Percentiles rank a stretch among this genome's conserved stretches.
phyloP scores from a whole-genome alignment of 2,329 filamentous ascomycete genomes.

The Sporothrix curviconia region DNA sequence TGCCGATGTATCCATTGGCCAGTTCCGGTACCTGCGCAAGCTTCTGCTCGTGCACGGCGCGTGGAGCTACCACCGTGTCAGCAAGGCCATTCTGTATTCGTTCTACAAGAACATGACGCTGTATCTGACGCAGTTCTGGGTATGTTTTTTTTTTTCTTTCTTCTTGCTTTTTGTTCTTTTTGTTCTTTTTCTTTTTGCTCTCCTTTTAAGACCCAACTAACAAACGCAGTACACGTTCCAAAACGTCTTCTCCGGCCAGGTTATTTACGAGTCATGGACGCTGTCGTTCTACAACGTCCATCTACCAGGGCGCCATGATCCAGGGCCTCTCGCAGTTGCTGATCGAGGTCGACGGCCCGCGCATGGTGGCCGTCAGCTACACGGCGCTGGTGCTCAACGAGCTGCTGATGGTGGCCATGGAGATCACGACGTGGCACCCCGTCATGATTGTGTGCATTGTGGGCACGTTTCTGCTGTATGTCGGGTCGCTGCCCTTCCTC shows the following conservation, averaged over 20 bases:
- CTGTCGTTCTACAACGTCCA: slow-evolving; percentile 86
- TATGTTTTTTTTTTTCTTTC: slow-evolving; percentile 39
- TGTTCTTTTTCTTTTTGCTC: not conserved
- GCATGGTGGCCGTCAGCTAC: slow-evolving; percentile 86
- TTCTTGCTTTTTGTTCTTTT: too few relatives aligned
- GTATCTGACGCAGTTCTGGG: slow-evolving; percentile 99
- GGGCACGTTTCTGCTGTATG: slow-evolving; percentile 74
- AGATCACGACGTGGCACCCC: slow-evolving; percentile 95
- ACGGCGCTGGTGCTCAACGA: slow-evolving; percentile 91
- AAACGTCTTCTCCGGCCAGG: slow-evolving; percentile 94
- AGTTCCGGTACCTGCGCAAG: slow-evolving; percentile 92
- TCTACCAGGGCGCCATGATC: slow-evolving; percentile 94
- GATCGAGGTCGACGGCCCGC: slow-evolving; percentile 64
- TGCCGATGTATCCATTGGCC: slow-evolving; percentile 92
- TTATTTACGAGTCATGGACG: slow-evolving; percentile 83
- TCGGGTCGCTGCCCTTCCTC: slow-evolving; percentile 78
- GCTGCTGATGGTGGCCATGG: slow-evolving; percentile 91
- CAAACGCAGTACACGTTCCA: slow-evolving; percentile 79
- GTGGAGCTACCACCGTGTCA: slow-evolving; percentile 92
- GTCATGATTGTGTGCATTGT: slow-evolving; percentile 81
- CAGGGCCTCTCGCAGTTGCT: slow-evolving; percentile 90
- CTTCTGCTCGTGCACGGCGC: slow-evolving; percentile 97
- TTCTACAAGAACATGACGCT: slow-evolving; percentile 97
- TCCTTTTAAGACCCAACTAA: not conserved
- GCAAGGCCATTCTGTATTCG: slow-evolving; percentile 93